These are phyloP conservation scores for Nannochloropsis oceanica DNA, from an alignment of 108 stramenopile species.

Conservation along the genomic window DNA sequence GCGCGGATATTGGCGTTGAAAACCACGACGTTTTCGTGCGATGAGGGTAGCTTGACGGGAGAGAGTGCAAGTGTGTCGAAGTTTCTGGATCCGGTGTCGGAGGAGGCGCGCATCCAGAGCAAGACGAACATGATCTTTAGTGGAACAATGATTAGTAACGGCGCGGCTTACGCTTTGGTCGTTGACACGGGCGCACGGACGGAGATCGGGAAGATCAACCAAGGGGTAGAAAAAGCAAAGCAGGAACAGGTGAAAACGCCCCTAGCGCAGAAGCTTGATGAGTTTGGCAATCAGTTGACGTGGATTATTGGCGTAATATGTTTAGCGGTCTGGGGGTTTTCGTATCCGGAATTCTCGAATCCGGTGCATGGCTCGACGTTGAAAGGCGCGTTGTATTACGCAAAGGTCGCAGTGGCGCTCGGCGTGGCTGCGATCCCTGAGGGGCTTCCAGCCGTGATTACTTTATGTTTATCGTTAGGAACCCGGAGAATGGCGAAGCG, in stretches of 20 bases:
- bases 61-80: constrained; percentile 39
- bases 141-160: constrained; percentile 79
- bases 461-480: constrained; percentile 68
- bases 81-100: constrained; percentile 25
- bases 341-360: constrained; percentile 62
- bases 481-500: constrained; percentile 72
- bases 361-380: constrained; percentile 47
- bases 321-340: constrained; percentile 65
- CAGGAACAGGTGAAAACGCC: constrained; percentile 60
- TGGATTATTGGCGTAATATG: constrained; percentile 79
- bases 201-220: constrained; percentile 87
- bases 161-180: constrained; percentile 70
- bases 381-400: constrained; percentile 38
- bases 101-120: constrained; percentile 44
- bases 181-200: constrained; percentile 70
- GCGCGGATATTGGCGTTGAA: constrained; percentile 47
- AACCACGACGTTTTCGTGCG: constrained; percentile 39
- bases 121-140: constrained; percentile 80
- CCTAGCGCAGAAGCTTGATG: constrained; percentile 76
- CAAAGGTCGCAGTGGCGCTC: constrained; percentile 80
- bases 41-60: constrained; percentile 45
- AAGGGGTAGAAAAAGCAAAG: constrained; percentile 39
- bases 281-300: constrained; percentile 84
- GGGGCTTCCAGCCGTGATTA: constrained; percentile 56
- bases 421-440: constrained; percentile 96